Base-by-base conservation (phyloP, 768 basidiomycete species). In the Tylopilus rubrobrunneus region DNA sequence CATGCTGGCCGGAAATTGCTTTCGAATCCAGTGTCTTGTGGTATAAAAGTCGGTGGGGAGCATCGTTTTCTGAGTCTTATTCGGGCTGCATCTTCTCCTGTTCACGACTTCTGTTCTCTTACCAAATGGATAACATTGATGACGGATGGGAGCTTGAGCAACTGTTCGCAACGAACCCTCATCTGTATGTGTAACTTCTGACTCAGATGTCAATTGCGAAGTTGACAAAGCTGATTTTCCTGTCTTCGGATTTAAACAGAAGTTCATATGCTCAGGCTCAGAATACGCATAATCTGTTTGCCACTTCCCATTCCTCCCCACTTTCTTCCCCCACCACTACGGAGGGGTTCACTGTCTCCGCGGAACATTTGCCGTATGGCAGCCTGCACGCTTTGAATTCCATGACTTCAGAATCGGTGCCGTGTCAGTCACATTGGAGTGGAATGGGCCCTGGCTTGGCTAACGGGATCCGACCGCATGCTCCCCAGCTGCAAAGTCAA, bases 131-230 rank as follows among this genome's bases (percentile, higher is more conserved):
- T 25, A 5, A 25, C 15, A 25, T 17, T 14, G 11, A 60, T 62
- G 34, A 43, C 7, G 0, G 0, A 3, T 29, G 19, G n/a, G 39
- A 12, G 34, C n/a, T 9, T 3, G 10, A 41, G 10, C 42, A 46
- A 7, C 17, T 25, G 5, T 25, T 31, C 34, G 5, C 17, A n/a
- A 28, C 3, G 17, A n/a, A 41, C 28, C 5, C 7, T 10, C 36
- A 10, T 54, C 7, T 11, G 62, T 63, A 17, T 0, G 62, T 50
- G 9, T 10, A 29, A 15, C 0, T 37, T 11, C 41, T 28, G 25
- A 25, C 31, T 31, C 31, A 11, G 45, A n/a, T 34, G 7, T 28
- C 23, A 45, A 31, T 4, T 7, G 12, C 7, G 21, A 43, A 33
- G 7, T 31, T 31, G 31, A 33, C n/a, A 23, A 29, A 34, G 12